Evolutionary conservation across 768 basidiomycete genomes (phyloP).

Genomic region (Termitomyces sp.): DNA sequence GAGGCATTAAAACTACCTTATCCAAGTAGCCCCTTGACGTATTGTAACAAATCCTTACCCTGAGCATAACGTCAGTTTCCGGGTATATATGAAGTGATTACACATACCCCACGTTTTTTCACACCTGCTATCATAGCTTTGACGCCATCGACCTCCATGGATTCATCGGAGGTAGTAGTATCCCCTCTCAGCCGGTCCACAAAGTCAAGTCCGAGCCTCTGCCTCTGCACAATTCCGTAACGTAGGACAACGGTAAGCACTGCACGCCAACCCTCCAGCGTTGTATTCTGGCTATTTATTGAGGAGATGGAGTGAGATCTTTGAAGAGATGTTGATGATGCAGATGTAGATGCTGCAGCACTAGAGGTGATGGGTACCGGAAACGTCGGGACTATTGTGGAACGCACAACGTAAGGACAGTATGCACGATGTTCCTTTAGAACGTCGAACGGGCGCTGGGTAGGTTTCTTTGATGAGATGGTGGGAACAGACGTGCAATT

Average conservation of each 20-base stretch:
- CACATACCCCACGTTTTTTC: slow-evolving; percentile 70
- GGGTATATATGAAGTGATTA: slow-evolving; percentile 1
- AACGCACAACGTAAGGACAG: slow-evolving; percentile 80
- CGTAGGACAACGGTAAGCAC: slow-evolving; percentile 68
- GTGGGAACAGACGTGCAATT: slow-evolving; percentile 18
- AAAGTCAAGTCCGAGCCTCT: slow-evolving; percentile 33
- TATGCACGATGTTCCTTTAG: slow-evolving; percentile 82
- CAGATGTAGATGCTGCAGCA: slow-evolving; percentile 20
- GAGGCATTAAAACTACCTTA: slow-evolving; percentile 28
- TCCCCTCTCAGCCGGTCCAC: slow-evolving; percentile 13
- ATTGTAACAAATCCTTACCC: slow-evolving; percentile 71
- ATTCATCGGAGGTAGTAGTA: slow-evolving; percentile 19
- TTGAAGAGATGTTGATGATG: slow-evolving; percentile 17
- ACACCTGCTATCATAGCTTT: slow-evolving; percentile 78
- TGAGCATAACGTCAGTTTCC: slow-evolving; percentile 26
- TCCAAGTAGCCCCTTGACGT: slow-evolving; percentile 66
- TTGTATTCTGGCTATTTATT: slow-evolving; percentile 25
- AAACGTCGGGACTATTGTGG: slow-evolving; percentile 61
- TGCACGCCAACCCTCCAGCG: slow-evolving; percentile 79
- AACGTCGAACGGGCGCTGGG: slow-evolving; percentile 63
- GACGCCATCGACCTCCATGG: slow-evolving; percentile 50
- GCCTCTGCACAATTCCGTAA: slow-evolving; percentile 62
- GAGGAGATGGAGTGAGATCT: slow-evolving; percentile 28
- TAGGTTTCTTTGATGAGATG: slow-evolving; percentile 28
- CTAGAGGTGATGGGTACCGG: slow-evolving; percentile 31